Conservation (phyloP, 345 rosid genomes). For the Linum trigynum region DNA sequence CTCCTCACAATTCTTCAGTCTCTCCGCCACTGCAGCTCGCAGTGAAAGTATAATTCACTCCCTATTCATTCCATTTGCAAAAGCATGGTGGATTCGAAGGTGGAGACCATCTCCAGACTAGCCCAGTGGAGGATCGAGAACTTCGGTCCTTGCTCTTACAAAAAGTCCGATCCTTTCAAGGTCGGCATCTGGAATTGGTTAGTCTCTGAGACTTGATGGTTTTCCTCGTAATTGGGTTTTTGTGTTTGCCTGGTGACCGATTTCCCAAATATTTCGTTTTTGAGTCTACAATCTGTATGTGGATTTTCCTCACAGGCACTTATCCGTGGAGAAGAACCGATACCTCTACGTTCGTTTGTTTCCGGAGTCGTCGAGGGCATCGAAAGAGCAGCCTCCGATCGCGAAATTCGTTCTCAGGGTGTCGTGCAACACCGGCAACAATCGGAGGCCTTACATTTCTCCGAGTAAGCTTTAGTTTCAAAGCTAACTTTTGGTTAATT, state of each 20-base stretch:
- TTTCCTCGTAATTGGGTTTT: neutral
- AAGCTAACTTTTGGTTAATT: neutral
- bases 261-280: no score
- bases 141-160: slow-evolving; percentile 67
- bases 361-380: slow-evolving; percentile 58
- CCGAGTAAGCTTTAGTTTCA: slow-evolving; percentile 24
- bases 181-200: slow-evolving; percentile 97
- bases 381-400: slow-evolving; percentile 74
- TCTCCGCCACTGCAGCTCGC: neutral
- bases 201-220: neutral
- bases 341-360: slow-evolving; percentile 57
- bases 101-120: slow-evolving; percentile 77
- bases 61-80: neutral
- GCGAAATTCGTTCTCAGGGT: slow-evolving; percentile 68
- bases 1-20: neutral
- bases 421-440: slow-evolving; percentile 36
- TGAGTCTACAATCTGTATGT: neutral
- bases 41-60: neutral
- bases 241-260: neutral
- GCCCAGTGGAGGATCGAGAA: slow-evolving; percentile 92
- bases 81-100: slow-evolving; percentile 62
- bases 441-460: slow-evolving; percentile 45
- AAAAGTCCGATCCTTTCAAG: slow-evolving; percentile 80
- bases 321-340: slow-evolving; percentile 80
- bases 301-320: slow-evolving; percentile 39